Conservation (phyloP, 2,329 filamentous ascomycete genomes). For the Phialophora chinensis region DNA sequence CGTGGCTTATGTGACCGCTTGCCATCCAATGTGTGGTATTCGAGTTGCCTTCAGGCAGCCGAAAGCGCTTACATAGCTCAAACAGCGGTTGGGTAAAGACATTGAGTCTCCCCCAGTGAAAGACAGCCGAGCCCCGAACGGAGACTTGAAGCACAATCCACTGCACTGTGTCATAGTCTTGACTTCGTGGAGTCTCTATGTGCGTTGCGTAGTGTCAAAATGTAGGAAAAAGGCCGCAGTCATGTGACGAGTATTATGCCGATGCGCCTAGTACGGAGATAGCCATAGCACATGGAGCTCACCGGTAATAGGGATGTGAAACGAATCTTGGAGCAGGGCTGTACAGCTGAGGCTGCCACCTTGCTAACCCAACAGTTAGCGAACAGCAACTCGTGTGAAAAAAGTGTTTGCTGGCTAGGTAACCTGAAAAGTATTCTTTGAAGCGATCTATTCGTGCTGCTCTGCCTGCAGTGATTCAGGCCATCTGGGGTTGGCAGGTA, state of each 20-base stretch:
- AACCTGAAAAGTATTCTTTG: neutral
- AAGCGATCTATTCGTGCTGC: neutral
- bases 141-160: neutral
- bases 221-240: too few relatives aligned
- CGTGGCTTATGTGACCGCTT: neutral
- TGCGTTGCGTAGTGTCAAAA: neutral
- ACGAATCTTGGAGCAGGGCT: neutral
- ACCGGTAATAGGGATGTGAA: neutral
- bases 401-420: neutral
- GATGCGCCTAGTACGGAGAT: neutral
- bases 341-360: neutral
- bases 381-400: neutral
- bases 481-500: neutral
- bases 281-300: neutral
- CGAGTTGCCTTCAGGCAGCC: neutral
- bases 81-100: neutral
- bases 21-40: neutral
- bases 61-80: neutral
- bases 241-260: too few relatives aligned
- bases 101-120: neutral
- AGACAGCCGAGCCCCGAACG: neutral
- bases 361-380: too few relatives aligned
- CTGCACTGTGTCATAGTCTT: neutral
- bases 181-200: neutral
- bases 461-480: neutral